Percentiles rank a stretch among this genome's conserved stretches.
These are phyloP conservation scores for Paramecium octaurelia DNA, from an alignment of 73 alveolate genomes.

Conservation along the genomic window DNA sequence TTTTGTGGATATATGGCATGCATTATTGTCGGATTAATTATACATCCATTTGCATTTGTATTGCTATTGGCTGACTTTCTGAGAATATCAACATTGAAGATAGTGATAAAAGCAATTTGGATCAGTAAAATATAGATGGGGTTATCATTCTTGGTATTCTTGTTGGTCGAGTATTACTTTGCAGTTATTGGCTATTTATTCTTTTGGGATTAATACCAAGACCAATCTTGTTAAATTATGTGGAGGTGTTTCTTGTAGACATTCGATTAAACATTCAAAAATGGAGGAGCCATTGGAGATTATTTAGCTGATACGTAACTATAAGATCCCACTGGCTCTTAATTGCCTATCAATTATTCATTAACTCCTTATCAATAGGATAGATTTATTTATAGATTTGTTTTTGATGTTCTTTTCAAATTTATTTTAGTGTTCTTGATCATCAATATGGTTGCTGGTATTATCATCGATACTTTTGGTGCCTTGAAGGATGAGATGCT, in stretches of 20 bases:
- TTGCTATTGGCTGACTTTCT: constrained; percentile 42
- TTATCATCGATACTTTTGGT: constrained; percentile 60
- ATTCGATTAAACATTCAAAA: constrained; percentile 57
- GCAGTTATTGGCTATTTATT: constrained; percentile 30
- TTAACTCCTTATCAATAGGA: not conserved
- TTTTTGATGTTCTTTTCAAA: constrained; percentile 47
- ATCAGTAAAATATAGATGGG: constrained; percentile 40
- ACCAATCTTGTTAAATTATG: constrained; percentile 3
- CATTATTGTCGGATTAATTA: constrained; percentile 32
- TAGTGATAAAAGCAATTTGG: constrained; percentile 58
- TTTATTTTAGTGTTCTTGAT: constrained; percentile 40
- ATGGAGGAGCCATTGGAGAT: constrained; percentile 61
- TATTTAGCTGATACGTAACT: constrained; percentile 17
- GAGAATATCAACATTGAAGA: constrained; percentile 35
- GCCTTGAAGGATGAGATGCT: constrained; percentile 55
- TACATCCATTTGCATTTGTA: constrained; percentile 56
- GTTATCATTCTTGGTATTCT: constrained; percentile 36
- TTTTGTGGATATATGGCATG: constrained; percentile 47
- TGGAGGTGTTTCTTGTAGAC: constrained; percentile 54
- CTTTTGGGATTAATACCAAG: constrained; percentile 38
- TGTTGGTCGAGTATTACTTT: constrained; percentile 47
- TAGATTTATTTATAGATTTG: constrained; percentile 39
- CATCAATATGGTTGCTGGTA: constrained; percentile 59
- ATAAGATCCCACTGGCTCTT: not conserved
- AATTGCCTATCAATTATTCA: not conserved